Evolutionary conservation across 768 basidiomycete species (phyloP), one percentile per base, ranked within the genome.

Genomic region (Rubroboletus pulcherrimus): DNA sequence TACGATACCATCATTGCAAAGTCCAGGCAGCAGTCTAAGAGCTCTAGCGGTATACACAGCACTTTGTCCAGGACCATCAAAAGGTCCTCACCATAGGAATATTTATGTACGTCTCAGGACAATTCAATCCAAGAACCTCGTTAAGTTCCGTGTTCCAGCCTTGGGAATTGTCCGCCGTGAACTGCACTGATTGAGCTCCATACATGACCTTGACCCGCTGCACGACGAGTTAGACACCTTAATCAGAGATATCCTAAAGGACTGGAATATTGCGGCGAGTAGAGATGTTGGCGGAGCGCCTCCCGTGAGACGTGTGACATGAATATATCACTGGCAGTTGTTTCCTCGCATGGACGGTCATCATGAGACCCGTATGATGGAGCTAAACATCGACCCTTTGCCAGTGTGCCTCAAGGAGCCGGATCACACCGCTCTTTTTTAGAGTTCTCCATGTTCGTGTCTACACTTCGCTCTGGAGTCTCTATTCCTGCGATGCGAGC

Each of bases 1-100:
- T 95, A 89, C 64, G 63, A 71, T 34, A 54, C 62, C 24, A 73
- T 71, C 51, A 39, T 61, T 46, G 59, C 69, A 46, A 62, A 57
- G 42, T 69, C 59, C 29, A 70, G 39, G 40, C 61, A 57, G 11
- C 56, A 58, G 29, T 42, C 58, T 7, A 68, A 57, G 58, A 51
- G 45, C 6, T 49, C 57, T 19, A n/a, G 39, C 8, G 43, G 37
- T 40, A 49, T 40, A 40, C 40, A 9, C 9, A 44, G 11, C 29
- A 8, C 43, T 17, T 26, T 33, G 11, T 57, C 62, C 19, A 35
- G 42, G 26, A 31, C 45, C 31, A 38, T 53, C 33, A 35, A 45
- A 19, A 31, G 42, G 41, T 19, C 55, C 5, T 41, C 49, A 9
- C 24, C 59, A 37, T 65, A 49, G 31, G 41, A 37, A 5, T 9